phyloP scores from a whole-genome alignment of 371 early-diverging fungal species.

The Zopfochytrium polystomum region DNA sequence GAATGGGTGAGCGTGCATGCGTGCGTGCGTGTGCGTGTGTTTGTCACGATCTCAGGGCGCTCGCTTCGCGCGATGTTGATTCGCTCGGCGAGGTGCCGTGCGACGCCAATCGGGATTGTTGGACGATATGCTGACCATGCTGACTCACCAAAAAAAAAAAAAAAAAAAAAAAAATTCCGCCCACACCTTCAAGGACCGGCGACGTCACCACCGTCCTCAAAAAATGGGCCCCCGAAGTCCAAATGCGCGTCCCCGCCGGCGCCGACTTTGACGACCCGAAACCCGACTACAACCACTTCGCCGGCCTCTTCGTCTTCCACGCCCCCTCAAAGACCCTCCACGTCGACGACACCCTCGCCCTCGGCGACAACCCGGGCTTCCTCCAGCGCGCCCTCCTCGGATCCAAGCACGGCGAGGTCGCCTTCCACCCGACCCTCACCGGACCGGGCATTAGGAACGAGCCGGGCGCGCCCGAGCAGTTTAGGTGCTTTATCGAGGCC shows the following conservation, averaged over 20 bases:
- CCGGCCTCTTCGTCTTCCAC: conserved; percentile 26
- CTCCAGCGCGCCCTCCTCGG: not conserved
- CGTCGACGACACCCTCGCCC: conserved; percentile 5
- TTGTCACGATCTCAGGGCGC: not conserved
- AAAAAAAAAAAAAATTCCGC: too few relatives aligned
- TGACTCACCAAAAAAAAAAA: too few relatives aligned
- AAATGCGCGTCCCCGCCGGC: conserved; percentile 21
- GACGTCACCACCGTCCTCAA: conserved; percentile 2
- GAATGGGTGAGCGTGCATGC: conserved; percentile 11
- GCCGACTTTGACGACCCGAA: conserved; percentile 20
- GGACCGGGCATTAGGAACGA: conserved; percentile 10
- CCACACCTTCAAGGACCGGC: conserved; percentile 2
- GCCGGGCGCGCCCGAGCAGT: conserved; percentile 19
- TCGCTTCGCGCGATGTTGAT: not conserved
- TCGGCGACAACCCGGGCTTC: conserved; percentile 1
- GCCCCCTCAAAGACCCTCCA: conserved; percentile 18
- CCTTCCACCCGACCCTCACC: conserved; percentile 20
- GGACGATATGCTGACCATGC: too few relatives aligned
- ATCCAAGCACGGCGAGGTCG: conserved; percentile 1
- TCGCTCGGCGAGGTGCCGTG: conserved; percentile 13
- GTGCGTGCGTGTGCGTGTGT: not conserved
- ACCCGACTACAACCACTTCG: conserved; percentile 26
- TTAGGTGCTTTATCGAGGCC: conserved; percentile 16
- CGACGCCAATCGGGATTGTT: not conserved
- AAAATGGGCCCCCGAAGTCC: conserved; percentile 16